A percentile compares a stretch with the other conserved stretches of the same genome.
These are phyloP conservation scores for Agaricus sinodeliciosus DNA, from an alignment of 768 basidiomycete genomes.

Conservation along the genomic window DNA sequence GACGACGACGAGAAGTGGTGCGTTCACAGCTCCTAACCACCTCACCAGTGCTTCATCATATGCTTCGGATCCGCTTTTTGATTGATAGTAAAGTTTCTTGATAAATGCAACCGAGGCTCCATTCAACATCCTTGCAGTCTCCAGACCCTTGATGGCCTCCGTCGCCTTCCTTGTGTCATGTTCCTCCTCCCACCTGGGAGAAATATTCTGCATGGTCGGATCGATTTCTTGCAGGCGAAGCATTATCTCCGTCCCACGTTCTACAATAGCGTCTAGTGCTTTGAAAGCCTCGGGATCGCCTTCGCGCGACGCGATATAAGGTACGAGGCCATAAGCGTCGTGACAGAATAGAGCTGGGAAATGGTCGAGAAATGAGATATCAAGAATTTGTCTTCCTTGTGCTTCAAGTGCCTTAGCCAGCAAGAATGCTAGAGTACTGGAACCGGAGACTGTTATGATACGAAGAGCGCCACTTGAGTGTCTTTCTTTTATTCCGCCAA, in stretches of 20 bases:
- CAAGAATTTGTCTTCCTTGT: neutral
- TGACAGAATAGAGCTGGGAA: constrained; percentile 3
- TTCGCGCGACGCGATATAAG: neutral
- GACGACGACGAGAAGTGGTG: neutral
- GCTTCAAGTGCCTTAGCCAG: neutral
- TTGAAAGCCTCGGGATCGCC: neutral
- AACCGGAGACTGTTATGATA: neutral
- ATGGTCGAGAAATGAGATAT: constrained; percentile 3
- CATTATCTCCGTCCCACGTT: constrained; percentile 1
- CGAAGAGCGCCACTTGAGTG: neutral
- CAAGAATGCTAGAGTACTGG: constrained; percentile 1
- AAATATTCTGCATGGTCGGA: neutral
- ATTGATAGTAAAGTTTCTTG: neutral
- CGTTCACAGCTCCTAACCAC: neutral
- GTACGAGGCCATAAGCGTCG: neutral
- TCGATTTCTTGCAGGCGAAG: constrained; percentile 1
- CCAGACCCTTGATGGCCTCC: neutral
- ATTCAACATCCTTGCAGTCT: neutral
- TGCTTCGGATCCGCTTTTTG: neutral
- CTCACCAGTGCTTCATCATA: neutral
- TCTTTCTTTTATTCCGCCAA: neutral
- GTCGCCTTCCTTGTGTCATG: neutral
- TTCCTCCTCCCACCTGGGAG: neutral
- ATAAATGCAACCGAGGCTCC: neutral
- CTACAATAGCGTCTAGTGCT: neutral